Evolutionary conservation across 225 moss, liverwort and hornwort species (phyloP), one percentile per base, ranked within the genome.

Genomic region (Anthoceros angustus): DNA sequence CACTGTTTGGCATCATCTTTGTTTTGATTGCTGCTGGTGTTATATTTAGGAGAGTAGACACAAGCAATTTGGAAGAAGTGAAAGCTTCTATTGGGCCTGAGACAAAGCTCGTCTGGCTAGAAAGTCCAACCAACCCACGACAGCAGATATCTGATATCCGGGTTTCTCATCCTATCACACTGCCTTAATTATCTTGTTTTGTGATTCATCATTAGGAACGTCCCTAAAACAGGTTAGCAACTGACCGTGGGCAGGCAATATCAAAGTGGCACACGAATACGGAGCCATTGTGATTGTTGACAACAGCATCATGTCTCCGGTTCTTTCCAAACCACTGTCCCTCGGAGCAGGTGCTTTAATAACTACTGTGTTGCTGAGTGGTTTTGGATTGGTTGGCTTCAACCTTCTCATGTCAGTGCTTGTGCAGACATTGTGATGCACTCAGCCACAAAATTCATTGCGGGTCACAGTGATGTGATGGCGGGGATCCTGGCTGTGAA

Each of bases 401-500:
- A 0, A 24, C 15, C n/a, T 45, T 8, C 41, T 42, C 40, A 67
- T n/a, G n/a, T 23, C 40, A 18, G 20, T 18, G 6, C 6, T 67
- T 42, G 12, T 67, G 45, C 80, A 83, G 84, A 93, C 72, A 93
- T 93, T 21, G 89, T 93, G 64, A 87, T 93, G 85, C 87, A 89
- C 68, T 93, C 93, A 72, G 93, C 89, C 11, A 93, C 93, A 41
- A 93, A 93, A 77, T 93, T 93, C 43, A 87, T 93, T 62, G 72
- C 87, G 63, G 93, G 93, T 50, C 93, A 93, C 71, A 87, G 93
- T 69, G 93, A 93, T 77, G 86, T 93, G 41, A 87, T 87, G 87
- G 93, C 87, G 72, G 90, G 93, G 60, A 86, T 94, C 67, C 86
- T 94, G 39, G 89, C 90, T 70, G 81, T 94, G 40, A 90, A 94